Evolutionary conservation across 805 yeast genomes (phyloP), one percentile per base, ranked within the genome.

Genomic region (Brettanomyces bruxellensis): DNA sequence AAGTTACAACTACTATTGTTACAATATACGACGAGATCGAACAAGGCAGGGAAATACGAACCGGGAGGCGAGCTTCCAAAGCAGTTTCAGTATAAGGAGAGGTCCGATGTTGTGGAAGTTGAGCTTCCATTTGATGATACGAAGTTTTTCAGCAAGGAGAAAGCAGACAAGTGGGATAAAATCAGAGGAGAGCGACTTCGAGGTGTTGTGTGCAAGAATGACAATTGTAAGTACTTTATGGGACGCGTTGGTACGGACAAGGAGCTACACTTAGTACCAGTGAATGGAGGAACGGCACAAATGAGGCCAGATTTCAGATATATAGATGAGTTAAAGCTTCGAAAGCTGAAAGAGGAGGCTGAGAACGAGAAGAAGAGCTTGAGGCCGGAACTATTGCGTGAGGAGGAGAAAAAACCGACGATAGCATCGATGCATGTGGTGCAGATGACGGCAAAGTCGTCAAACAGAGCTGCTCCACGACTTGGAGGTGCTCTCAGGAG

Each of bases 231-330:
- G 0, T 76, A 75, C 53, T 75, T 71, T 51, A 69, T 69, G 9
- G 78, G 69, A 3, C 41, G 54, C 8, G 47, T 65, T 37, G 53
- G 45, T 30, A 45, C 51, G 14, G 66, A 75, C 30, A 75, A 73
- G 14, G 79, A 73, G 54, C 56, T 88, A 6, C 78, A 85, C 43
- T 61, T 91, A 49, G 64, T 77, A 1, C 86, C 91, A 1, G 70
- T 90, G 1, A 75, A 78, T 34, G 41, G 41, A 5, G 72, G 79
- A 22, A 77, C 85, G 0, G 77, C 83, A 0, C 97, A 91, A 62
- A 62, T 93, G 49, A 74, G 96, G 53, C 93, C 97, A 3, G 75
- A 76, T 55, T 87, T 93, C 66, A 76, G 74, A 52, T 86, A 90
- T 59, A 78, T 89, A 39, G 95, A 89, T 59, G 79, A 73, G 38